Base-by-base conservation (phyloP, 2,329 filamentous ascomycete species). In the Hymenoscyphus scutula region DNA sequence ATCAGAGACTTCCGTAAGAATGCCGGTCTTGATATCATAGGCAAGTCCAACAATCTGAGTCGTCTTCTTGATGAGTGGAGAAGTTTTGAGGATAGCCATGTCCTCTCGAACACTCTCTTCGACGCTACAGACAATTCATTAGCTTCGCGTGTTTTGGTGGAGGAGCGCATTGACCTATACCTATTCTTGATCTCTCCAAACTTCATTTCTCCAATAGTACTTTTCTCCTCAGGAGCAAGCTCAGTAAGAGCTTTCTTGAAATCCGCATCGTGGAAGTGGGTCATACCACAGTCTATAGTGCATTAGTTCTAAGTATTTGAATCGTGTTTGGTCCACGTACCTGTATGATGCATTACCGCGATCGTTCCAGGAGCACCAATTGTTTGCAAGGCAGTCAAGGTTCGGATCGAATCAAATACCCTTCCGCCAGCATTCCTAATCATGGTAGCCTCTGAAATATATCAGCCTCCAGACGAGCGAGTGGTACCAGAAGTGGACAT, bases 321-420 rank as follows among this genome's bases (percentile, higher is more conserved):
- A 37, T 25, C 2, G 3, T 3, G 5, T 27, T 17, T 17, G 13
- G 29, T 27, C 3, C 29, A 53, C 37, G 19, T 62, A 68, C 67
- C 67, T 29, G 66, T 69, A 25, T 69, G 66, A 53, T 69, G 68
- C 65, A 69, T 69, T 2, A 69, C 63, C 19, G 68, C 65, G 32
- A 68, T 69, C 1, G 65, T 67, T 19, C 62, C 61, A 10, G 65
- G 65, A 27, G 45, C 38, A 2, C 65, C 66, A 41, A 69, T 66
- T 1, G 66, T 67, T 58, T 69, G 68, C 8, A 69, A 55, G 13
- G 64, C 61, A 8, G 65, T 57, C 10, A 69, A 37, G 8, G 63
- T 66, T 37, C 68, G 53, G 29, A 69, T 68, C 6, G 65, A 65
- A 53, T 69, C 68, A 23, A 66, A 62, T 7, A 51, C 68, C 58